Base-by-base conservation (phyloP, 2,329 filamentous ascomycete species). In the Catunica adiposa region DNA sequence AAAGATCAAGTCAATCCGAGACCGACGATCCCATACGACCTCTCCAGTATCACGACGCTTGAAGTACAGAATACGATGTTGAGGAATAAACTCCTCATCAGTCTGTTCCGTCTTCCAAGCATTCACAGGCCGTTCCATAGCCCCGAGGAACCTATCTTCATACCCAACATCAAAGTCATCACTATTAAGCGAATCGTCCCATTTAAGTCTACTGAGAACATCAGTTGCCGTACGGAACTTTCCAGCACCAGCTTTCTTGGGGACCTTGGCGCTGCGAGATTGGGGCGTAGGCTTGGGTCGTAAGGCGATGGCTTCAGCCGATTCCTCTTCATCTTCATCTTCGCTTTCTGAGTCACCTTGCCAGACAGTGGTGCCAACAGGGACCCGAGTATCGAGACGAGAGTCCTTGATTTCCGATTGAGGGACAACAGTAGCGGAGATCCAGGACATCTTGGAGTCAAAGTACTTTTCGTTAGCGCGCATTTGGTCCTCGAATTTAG, bases 51-150 rank as follows among this genome's bases (percentile, higher is more conserved):
- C 74, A 63, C 65, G 71, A 9, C 73, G 69, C 64, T 73, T 78
- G 62, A 83, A 82, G 63, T 79, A 82, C 56, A 79, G 63, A 59
- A 83, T 79, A 15, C 79, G 70, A 62, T 82, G 79, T 65, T 82
- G 77, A 5, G 80, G 80, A 56, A 83, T 82, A 62, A 81, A 83
- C 64, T 83, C 79, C 58, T 82, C 78, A 60, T 82, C 75, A 31
- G 79, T 81, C 65, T 77, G 74, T 62, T 82, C 79, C 15, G 68
- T 70, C 67, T 77, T 80, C 79, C 79, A 83, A 29, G 70, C 66
- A 53, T 73, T 73, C 3, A 82, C 65, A 1, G 70, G 63, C 60
- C 73, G 75, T 64, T 82, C 79, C 60, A 69, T 71, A 1, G 71
- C 68, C 1, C 77, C 78, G 3, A 70, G 58, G 61, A 82, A 82